A percentile compares a stretch with the other conserved stretches of the same genome.
Evolutionary conservation across 106 monocot genomes (phyloP).

Genomic region (Alisma plantagoaquatica): DNA sequence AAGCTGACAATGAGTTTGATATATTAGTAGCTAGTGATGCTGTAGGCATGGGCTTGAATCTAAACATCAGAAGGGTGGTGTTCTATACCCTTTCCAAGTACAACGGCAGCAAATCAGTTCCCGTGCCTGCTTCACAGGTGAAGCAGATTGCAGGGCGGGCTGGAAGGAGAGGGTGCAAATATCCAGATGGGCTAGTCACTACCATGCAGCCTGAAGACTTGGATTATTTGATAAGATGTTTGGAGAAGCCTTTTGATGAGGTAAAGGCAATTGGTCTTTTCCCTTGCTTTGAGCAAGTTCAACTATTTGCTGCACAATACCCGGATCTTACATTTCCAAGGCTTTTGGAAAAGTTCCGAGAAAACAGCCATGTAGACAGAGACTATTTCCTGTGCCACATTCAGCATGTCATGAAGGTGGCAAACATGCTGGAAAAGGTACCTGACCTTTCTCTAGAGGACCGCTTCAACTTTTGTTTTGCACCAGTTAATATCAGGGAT

Average conservation of each 20-base stretch:
- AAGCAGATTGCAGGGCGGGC: constrained; percentile 97
- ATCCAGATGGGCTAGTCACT: constrained; percentile 94
- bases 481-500: constrained; percentile 88
- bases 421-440: constrained; percentile 86
- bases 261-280: constrained; percentile 71
- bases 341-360: constrained; percentile 66
- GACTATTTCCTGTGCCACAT: constrained; percentile 75
- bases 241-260: constrained; percentile 85
- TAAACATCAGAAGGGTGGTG: constrained; percentile 90
- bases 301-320: constrained; percentile 75
- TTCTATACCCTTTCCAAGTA: constrained; percentile 77
- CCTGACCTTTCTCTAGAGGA: constrained; percentile 67
- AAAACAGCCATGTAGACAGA: constrained; percentile 64
- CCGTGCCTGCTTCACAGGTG: constrained; percentile 71
- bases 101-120: constrained; percentile 77
- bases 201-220: constrained; percentile 70
- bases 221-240: constrained; percentile 75
- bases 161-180: constrained; percentile 78
- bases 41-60: constrained; percentile 95
- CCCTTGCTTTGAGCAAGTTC: constrained; percentile 93
- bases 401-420: constrained; percentile 71
- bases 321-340: constrained; percentile 38
- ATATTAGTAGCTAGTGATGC: constrained; percentile 95
- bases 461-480: constrained; percentile 88
- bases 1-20: constrained; percentile 80